A percentile compares a stretch with the other conserved stretches of the same genome.
Evolutionary conservation across 257 asterid genomes (phyloP).

Genomic region (Solanum lycopersicoides): DNA sequence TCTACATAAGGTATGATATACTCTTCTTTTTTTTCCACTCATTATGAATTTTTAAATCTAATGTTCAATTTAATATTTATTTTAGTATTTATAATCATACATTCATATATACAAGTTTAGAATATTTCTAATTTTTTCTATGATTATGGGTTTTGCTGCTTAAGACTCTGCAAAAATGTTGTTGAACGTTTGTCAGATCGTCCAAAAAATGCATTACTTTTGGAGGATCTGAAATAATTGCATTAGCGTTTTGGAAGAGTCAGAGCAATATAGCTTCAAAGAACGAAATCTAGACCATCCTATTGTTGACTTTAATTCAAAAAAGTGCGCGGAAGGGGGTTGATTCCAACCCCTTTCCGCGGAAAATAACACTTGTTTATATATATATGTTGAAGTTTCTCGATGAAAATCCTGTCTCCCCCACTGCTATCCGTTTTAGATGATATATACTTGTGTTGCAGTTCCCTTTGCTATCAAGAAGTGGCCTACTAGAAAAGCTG

Average conservation of each 20-base stretch:
- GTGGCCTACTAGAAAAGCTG: slow-evolving; percentile 62
- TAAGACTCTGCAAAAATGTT: neutral
- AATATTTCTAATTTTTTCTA: neutral
- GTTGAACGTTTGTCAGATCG: neutral
- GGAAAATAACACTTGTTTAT: neutral
- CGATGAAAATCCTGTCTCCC: neutral
- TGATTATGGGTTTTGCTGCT: neutral
- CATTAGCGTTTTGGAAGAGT: neutral
- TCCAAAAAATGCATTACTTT: neutral
- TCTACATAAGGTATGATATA: slow-evolving; percentile 86
- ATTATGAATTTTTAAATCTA: neutral
- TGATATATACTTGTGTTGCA: slow-evolving; percentile 3
- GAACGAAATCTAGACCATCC: neutral
- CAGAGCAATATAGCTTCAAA: neutral
- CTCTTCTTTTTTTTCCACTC: neutral
- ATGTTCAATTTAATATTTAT: neutral
- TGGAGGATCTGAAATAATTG: neutral
- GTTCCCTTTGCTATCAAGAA: slow-evolving; percentile 83
- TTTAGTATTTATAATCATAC: too few relatives aligned
- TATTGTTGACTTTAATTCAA: too few relatives aligned
- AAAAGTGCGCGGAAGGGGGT: neutral
- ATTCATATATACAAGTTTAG: neutral
- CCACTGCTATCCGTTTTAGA: neutral
- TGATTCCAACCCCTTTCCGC: neutral
- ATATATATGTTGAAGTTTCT: neutral